Conservation (phyloP, 2,329 filamentous ascomycete genomes). For the Diplodia intermedia region DNA sequence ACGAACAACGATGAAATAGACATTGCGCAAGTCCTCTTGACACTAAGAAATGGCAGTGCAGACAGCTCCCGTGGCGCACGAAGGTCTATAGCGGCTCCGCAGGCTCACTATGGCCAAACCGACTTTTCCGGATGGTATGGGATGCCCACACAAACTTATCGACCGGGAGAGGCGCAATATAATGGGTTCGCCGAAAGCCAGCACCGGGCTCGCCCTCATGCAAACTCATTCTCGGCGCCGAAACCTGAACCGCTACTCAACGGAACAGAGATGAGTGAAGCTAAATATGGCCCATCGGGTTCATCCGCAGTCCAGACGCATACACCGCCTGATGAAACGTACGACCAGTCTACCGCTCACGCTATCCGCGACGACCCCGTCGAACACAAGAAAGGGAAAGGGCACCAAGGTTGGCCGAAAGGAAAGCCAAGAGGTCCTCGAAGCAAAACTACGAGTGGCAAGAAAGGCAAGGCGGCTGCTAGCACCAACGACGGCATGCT, state of each 20-base stretch:
- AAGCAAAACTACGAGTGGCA: slow-evolving; percentile 44
- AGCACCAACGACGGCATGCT: slow-evolving; percentile 33
- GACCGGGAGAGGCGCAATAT: slow-evolving; percentile 4
- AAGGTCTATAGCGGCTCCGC: slow-evolving; percentile 25
- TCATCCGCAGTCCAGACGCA: slow-evolving; percentile 45
- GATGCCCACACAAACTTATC: slow-evolving; percentile 1
- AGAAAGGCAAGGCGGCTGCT: slow-evolving; percentile 47
- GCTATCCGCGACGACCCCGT: slow-evolving; percentile 33
- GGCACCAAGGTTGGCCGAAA: slow-evolving; percentile 54
- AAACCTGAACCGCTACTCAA: slow-evolving; percentile 11
- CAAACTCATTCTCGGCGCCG: slow-evolving; percentile 19
- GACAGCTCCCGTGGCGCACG: slow-evolving; percentile 17
- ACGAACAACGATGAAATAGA: slow-evolving; percentile 25
- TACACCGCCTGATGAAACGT: slow-evolving; percentile 50
- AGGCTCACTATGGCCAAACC: slow-evolving; percentile 17
- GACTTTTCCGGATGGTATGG: slow-evolving; percentile 11
- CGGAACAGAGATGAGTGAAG: slow-evolving; percentile 15
- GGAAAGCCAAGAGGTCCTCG: slow-evolving; percentile 54
- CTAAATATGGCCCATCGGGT: slow-evolving; percentile 1
- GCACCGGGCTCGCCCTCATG: slow-evolving; percentile 2
- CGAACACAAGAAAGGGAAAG: slow-evolving; percentile 46
- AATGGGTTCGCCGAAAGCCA: slow-evolving; percentile 11
- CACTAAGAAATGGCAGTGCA: slow-evolving; percentile 28
- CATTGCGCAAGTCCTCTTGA: slow-evolving; percentile 27
- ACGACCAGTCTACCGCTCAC: slow-evolving; percentile 34